Conservation (phyloP, 345 rosid species). For the Salix dunnii region DNA sequence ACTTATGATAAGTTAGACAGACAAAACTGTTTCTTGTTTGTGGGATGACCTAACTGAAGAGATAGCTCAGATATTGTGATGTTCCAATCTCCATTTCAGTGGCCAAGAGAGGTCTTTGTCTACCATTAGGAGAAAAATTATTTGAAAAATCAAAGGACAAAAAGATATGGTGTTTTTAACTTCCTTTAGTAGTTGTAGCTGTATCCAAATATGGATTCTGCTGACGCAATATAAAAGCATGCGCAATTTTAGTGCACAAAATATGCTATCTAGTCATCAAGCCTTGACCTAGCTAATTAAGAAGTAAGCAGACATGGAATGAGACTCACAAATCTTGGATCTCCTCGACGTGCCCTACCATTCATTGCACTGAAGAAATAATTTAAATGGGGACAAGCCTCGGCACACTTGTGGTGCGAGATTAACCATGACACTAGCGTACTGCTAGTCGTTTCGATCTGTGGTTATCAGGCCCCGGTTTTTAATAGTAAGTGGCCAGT, state of each 20-base stretch:
- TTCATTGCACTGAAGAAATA: too few species aligned
- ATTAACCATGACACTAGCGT: background rate
- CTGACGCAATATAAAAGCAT: slow-evolving; percentile 14
- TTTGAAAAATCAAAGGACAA: background rate
- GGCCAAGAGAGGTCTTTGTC: slow-evolving; percentile 12
- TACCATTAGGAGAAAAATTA: slow-evolving; percentile 20
- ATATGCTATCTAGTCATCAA: background rate
- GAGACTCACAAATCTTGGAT: too few species aligned
- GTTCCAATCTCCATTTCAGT: slow-evolving; percentile 1
- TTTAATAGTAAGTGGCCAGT: background rate
- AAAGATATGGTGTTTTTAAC: slow-evolving; percentile 1
- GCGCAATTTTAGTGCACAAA: slow-evolving; percentile 18
- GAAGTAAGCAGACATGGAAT: too few species aligned
- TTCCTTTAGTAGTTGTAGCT: slow-evolving; percentile 11
- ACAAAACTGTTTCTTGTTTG: background rate
- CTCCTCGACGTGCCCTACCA: too few species aligned
- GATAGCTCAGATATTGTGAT: slow-evolving; percentile 2
- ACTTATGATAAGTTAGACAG: background rate
- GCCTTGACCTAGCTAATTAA: background rate
- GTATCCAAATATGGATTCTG: slow-evolving; percentile 14
- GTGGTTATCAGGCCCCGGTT: background rate
- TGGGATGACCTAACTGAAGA: slow-evolving; percentile 36
- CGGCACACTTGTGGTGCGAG: slow-evolving; percentile 14
- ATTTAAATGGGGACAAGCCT: background rate
- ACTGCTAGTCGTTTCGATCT: background rate